phyloP scores from a whole-genome alignment of 192 early-diverging fungal genomes.

The Coemansia sp. region DNA sequence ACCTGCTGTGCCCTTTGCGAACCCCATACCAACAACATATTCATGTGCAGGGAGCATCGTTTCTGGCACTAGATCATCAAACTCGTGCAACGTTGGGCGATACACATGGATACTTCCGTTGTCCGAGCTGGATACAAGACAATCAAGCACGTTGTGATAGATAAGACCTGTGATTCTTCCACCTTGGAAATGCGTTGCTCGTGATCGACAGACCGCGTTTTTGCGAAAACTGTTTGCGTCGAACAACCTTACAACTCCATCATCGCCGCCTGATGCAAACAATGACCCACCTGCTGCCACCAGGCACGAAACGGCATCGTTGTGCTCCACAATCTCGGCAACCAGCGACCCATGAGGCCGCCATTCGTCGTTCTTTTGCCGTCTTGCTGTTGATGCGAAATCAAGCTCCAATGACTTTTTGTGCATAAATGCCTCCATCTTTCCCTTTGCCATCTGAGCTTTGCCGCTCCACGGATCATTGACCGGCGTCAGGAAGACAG shows the following conservation, averaged over 20 bases:
- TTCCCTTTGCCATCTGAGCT: constrained; percentile 4
- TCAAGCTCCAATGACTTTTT: constrained; percentile 59
- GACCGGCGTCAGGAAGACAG: constrained; percentile 47
- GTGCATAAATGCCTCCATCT: constrained; percentile 42
- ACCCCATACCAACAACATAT: constrained; percentile 23
- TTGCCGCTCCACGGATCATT: constrained; percentile 22
- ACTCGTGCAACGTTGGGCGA: constrained; percentile 40
- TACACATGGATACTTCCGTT: constrained; percentile 81
- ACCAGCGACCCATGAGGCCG: constrained; percentile 77
- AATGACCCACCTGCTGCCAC: constrained; percentile 69
- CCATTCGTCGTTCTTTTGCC: constrained; percentile 59
- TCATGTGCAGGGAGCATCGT: constrained; percentile 16
- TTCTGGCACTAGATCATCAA: constrained; percentile 19
- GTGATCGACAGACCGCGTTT: constrained; percentile 79
- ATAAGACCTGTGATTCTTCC: constrained; percentile 74
- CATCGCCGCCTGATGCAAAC: constrained; percentile 82
- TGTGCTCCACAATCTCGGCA: constrained; percentile 84
- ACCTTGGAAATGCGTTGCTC: constrained; percentile 68
- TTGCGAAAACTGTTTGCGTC: constrained; percentile 78
- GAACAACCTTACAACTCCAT: constrained; percentile 83
- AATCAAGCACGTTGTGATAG: constrained; percentile 78
- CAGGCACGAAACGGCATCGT: constrained; percentile 70
- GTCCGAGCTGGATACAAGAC: constrained; percentile 74
- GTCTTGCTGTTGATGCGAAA: constrained; percentile 37
- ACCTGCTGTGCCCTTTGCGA: constrained; percentile 16